These are phyloP conservation scores for Chenopodium quinoa DNA, from an alignment of 148 eudicot species.

Conservation along the genomic window DNA sequence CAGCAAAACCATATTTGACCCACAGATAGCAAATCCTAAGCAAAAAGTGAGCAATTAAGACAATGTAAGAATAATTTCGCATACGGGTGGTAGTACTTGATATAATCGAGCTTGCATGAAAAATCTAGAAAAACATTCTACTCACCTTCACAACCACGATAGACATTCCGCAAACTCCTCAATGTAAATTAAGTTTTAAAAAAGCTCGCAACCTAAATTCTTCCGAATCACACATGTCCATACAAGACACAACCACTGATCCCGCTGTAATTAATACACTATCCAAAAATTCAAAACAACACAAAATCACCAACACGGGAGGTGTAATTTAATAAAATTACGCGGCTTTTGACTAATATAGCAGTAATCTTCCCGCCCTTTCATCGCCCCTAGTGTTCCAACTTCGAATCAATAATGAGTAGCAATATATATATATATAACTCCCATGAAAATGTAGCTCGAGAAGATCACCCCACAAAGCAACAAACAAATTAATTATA, in stretches of 20 bases:
- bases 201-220: neutral
- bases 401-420: conserved; percentile 1
- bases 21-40: neutral
- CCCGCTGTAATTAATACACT: neutral
- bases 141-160: neutral
- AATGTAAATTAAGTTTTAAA: too few relatives aligned
- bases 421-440: neutral
- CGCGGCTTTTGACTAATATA: neutral
- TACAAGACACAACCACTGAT: neutral
- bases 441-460: conserved; percentile 4
- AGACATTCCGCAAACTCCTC: neutral
- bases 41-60: too few relatives aligned
- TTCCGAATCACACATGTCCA: neutral
- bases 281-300: neutral
- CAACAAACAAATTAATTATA: neutral
- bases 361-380: neutral
- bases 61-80: neutral
- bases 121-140: neutral
- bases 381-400: neutral
- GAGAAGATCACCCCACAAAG: neutral
- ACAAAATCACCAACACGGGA: neutral
- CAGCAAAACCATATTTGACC: neutral
- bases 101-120: neutral
- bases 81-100: too few relatives aligned
- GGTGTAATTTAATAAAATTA: neutral